Base-by-base conservation (phyloP, 2,329 filamentous ascomycete genomes). In the Microsporum ferrugineum region DNA sequence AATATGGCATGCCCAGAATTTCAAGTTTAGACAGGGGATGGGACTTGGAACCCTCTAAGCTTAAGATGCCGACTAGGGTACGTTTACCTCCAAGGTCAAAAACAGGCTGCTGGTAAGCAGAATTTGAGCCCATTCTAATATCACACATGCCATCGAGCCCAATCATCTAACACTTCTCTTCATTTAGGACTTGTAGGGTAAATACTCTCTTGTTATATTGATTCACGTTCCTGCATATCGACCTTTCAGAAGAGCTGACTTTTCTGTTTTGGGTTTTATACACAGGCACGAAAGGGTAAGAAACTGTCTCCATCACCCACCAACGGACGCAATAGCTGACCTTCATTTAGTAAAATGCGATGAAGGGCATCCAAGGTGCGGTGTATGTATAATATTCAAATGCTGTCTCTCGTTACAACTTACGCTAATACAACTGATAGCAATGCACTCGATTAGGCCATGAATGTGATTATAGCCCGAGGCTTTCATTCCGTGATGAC, bases 371-470 rank as follows among this genome's bases (percentile, higher is more conserved):
- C 81, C 80, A 60, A 75, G 75, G 66, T 83, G 81, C 69, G 80
- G 78, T 70, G 78, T 80, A 75, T 64, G 76, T 68, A 65, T 64
- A 62, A 58, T 49, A 64, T 60, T 57, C 10, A 51, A 29, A 27
- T 41, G 27, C 2, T 10, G 23, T 5, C n/a, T 14, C 3, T 23
- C 23, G 10, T 31, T 43, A 23, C 10, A 57, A 33, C 43, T 17
- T n/a, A 14, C 23, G 39, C 58, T 60, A 36, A 60, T 27, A 33
- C 2, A 41, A 27, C 41, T 43, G 4, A 39, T 64, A 80, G 74
- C 81, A 82, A 74, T 84, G 82, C 69, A 74, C 77, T 34, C 75
- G 81, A 60, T 72, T 84, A 27, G 79, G 80, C 53, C 80, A 83
- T 67, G 73, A 75, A 39, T 84, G 82, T 68, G 82, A 84, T 67